Percentiles rank a stretch among this genome's conserved stretches.
Evolutionary conservation across 148 eudicot genomes (phyloP).

Genomic region (Camellia sinensis): DNA sequence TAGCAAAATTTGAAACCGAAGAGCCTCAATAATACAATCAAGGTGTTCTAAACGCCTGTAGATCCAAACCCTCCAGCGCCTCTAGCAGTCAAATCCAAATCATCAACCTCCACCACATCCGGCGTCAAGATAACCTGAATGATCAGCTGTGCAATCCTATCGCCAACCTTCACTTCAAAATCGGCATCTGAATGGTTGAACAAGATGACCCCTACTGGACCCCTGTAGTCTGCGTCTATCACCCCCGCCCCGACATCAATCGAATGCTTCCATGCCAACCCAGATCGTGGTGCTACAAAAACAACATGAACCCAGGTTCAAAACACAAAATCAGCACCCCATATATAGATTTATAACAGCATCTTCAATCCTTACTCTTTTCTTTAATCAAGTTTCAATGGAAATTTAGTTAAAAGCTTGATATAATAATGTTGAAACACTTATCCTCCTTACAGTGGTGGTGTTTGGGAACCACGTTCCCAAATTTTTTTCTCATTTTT

Average conservation of each 20-base stretch:
- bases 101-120: conserved; percentile 74
- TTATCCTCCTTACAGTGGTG: too few relatives aligned
- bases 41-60: conserved; percentile 43
- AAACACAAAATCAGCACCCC: background rate
- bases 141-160: conserved; percentile 81
- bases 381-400: too few relatives aligned
- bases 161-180: conserved; percentile 73
- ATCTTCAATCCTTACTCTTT: too few relatives aligned
- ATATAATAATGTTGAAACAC: too few relatives aligned
- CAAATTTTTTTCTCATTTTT: too few relatives aligned
- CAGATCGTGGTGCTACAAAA: conserved; percentile 78
- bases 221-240: conserved; percentile 83
- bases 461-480: too few relatives aligned
- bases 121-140: conserved; percentile 77
- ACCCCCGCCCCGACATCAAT: conserved; percentile 94
- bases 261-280: conserved; percentile 87
- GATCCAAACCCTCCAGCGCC: conserved; percentile 87
- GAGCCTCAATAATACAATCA: background rate
- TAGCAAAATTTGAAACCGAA: too few relatives aligned
- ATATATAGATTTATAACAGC: too few relatives aligned
- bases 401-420: too few relatives aligned
- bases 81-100: conserved; percentile 64
- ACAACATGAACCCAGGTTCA: background rate
- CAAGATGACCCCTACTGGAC: conserved; percentile 72
- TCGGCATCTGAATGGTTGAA: conserved; percentile 71